These are phyloP conservation scores for Alternaria hordeiaustralica DNA, from an alignment of 2,329 filamentous ascomycete genomes.

Conservation along the genomic window DNA sequence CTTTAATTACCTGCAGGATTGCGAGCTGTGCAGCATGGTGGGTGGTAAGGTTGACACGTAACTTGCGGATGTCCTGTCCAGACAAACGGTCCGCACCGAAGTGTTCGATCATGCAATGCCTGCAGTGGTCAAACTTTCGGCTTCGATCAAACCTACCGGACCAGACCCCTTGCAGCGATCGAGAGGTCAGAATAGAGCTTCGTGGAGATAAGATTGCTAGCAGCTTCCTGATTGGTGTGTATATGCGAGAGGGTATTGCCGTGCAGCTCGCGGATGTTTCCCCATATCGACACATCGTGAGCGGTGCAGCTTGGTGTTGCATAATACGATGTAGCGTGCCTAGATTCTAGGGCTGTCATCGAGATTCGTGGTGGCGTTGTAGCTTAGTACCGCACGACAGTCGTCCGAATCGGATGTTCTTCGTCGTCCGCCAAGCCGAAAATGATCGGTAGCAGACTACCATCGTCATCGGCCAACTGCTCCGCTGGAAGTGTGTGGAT, in stretches of 20 bases:
- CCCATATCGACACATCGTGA: background rate
- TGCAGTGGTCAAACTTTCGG: background rate
- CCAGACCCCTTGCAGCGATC: background rate
- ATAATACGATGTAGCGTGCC: background rate
- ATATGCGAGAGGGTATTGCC: background rate
- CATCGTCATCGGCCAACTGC: background rate
- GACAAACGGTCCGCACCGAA: slow-evolving; percentile 2
- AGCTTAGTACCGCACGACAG: background rate
- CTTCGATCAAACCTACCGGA: background rate
- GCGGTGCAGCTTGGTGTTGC: background rate
- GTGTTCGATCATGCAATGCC: slow-evolving; percentile 1
- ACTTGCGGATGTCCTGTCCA: background rate
- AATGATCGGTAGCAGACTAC: background rate
- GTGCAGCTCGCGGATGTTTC: background rate
- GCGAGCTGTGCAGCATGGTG: background rate
- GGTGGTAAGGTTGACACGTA: background rate
- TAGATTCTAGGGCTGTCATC: background rate
- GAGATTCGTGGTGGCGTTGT: background rate
- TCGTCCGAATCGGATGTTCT: background rate
- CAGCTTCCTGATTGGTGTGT: background rate
- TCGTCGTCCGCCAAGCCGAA: background rate
- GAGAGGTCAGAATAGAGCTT: background rate
- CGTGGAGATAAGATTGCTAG: background rate
- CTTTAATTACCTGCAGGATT: background rate
- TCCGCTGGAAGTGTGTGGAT: background rate